Percentiles rank a stretch among this genome's conserved stretches.
Evolutionary conservation across 2,329 filamentous ascomycete genomes (phyloP).

Genomic region (Diaporthe destruens): DNA sequence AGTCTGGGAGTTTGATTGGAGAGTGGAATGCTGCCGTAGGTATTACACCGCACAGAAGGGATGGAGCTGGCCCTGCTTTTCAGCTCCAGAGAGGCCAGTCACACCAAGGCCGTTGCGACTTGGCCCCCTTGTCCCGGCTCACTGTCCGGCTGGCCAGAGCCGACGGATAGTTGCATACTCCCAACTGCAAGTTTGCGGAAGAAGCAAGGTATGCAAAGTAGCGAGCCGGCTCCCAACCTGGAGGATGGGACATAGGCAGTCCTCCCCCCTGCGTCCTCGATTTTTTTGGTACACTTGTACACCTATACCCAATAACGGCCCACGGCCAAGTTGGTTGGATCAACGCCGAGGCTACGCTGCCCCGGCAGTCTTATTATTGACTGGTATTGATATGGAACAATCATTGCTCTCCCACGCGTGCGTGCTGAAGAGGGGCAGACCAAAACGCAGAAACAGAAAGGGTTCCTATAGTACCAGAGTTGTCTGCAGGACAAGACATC

Average conservation of each 20-base stretch:
- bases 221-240: constrained; percentile 1
- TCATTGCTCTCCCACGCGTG: neutral
- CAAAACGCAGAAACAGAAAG: neutral
- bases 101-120: neutral
- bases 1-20: constrained; percentile 28
- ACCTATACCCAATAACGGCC: neutral
- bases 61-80: constrained; percentile 1
- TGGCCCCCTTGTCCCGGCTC: neutral
- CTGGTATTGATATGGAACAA: neutral
- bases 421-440: neutral
- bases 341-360: neutral
- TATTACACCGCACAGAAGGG: neutral
- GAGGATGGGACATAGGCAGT: neutral
- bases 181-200: neutral
- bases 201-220: constrained; percentile 6
- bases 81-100: constrained; percentile 1
- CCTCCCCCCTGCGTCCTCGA: neutral
- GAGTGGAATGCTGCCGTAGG: neutral
- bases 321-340: constrained; percentile 5
- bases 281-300: neutral
- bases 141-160: neutral
- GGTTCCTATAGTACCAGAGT: neutral
- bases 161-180: neutral
- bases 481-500: constrained; percentile 2
- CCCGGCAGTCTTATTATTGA: neutral